Evolutionary conservation across 2,329 filamentous ascomycete genomes (phyloP).

Genomic region (Aciculosporium take): DNA sequence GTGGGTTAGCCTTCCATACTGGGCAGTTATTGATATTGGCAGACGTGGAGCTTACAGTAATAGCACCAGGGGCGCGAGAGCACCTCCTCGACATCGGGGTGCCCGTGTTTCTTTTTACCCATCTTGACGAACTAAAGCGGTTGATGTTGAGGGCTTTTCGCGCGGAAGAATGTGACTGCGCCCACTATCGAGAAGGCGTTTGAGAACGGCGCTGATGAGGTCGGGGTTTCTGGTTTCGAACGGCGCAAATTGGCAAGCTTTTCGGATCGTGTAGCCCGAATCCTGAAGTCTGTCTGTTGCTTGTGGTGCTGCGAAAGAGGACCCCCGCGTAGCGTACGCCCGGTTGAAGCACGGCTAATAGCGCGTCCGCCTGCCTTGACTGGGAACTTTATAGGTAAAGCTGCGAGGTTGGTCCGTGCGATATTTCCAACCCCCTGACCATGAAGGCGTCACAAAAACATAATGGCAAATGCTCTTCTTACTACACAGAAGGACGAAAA

Average conservation of each 20-base stretch:
- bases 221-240: background rate
- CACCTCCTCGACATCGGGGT: conserved; percentile 78
- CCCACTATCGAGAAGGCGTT: background rate
- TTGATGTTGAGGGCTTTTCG: background rate
- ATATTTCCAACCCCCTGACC: too few species aligned
- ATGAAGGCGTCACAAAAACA: too few species aligned
- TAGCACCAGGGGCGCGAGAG: conserved; percentile 89
- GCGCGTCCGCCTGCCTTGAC: background rate
- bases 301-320: background rate
- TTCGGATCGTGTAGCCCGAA: background rate
- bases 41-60: conserved; percentile 75
- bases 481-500: too few species aligned
- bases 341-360: conserved; percentile 15
- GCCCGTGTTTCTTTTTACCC: conserved; percentile 82
- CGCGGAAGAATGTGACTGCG: too few species aligned
- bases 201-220: background rate
- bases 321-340: background rate
- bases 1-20: too few species aligned
- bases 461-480: too few species aligned
- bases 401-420: too few species aligned
- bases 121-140: conserved; percentile 27
- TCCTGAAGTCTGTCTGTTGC: background rate
- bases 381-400: too few species aligned
- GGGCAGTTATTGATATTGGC: too few species aligned
- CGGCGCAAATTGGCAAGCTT: background rate